Base-by-base conservation (phyloP, 129 eudicot genomes). In the Flaveria brownii region DNA sequence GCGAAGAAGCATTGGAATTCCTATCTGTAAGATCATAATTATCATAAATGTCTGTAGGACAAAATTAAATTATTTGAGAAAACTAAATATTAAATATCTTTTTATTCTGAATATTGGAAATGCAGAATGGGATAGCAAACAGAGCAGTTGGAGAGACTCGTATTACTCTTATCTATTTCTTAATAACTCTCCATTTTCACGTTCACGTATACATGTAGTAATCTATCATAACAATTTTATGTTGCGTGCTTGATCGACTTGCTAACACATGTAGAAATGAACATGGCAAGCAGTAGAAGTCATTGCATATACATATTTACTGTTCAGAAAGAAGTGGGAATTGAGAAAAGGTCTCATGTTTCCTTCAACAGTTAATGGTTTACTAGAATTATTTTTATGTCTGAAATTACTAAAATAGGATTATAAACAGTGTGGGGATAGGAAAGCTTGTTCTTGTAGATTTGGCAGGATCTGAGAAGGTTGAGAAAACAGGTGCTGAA, bases 61-160 rank as follows among this genome's bases (percentile, higher is more conserved):
- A n/a, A 33, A 33, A 4, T 22, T 55, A 56, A 36, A 22, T 57
- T 20, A 61, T 73, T 41, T 71, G 43, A 67, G 70, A 64, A 72
- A 80, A 80, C 70, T 65, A 54, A 41, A 22, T 36, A 63, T 23
- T 72, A 5, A 71, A 30, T 62, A 72, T 63, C 62, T 33, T 76
- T 80, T 82, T 36, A 72, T 63, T 55, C 68, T 65, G 51, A 45
- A 78, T 25, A 45, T 64, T 77, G 57, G 70, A 69, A 71, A 69
- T 84, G 91, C 90, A 93, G 97, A 85, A 69, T 28, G 98, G 97
- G 61, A 82, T 93, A 85, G 90, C 92, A 54, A 88, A 88, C 83
- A 88, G 92, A 85, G 95, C 98, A 67, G 96, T 93, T 77, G 98
- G 97, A 88, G 98, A 93, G 85, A 90, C 98, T 72, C 96, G 97